Percentiles rank a stretch among this genome's conserved stretches.
phyloP scores from a whole-genome alignment of 768 basidiomycete genomes.

The Mycena rebaudengoi region DNA sequence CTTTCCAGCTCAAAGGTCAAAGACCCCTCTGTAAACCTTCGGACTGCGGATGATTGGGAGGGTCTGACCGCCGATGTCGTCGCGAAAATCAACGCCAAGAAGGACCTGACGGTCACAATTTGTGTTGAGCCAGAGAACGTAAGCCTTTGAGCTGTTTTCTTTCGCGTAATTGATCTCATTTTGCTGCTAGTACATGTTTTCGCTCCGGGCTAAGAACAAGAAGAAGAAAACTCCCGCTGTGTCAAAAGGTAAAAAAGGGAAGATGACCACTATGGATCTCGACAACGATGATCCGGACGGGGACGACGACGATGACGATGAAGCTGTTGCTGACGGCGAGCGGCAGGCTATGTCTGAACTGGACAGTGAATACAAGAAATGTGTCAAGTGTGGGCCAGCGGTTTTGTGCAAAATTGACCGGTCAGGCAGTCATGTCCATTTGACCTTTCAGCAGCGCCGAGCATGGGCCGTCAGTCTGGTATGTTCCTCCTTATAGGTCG shows the following conservation, averaged over 20 bases:
- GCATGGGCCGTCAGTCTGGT: constrained; percentile 7
- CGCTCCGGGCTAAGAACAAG: neutral
- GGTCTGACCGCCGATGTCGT: neutral
- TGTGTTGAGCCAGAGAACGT: constrained; percentile 4
- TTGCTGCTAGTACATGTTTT: constrained; percentile 17
- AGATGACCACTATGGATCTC: constrained; percentile 2
- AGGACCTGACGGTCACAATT: neutral
- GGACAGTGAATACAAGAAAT: neutral
- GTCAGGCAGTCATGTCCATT: neutral
- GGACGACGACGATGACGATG: constrained; percentile 4
- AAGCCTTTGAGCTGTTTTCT: neutral
- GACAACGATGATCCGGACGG: constrained; percentile 5
- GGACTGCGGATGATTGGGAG: neutral
- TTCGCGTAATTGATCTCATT: neutral
- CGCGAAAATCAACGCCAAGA: neutral
- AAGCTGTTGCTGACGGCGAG: neutral
- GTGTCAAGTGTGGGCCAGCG: constrained; percentile 1
- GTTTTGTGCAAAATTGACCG: constrained; percentile 11
- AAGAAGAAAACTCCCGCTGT: neutral
- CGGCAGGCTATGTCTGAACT: neutral
- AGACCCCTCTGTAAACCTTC: neutral
- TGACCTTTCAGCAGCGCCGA: neutral
- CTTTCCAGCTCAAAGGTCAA: neutral
- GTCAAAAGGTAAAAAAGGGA: neutral
- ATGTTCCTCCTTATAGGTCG: neutral